A percentile compares a stretch with the other conserved stretches of the same genome.
Conservation (phyloP, 805 yeast genomes). For the Metahyphopichia silvanorum region DNA sequence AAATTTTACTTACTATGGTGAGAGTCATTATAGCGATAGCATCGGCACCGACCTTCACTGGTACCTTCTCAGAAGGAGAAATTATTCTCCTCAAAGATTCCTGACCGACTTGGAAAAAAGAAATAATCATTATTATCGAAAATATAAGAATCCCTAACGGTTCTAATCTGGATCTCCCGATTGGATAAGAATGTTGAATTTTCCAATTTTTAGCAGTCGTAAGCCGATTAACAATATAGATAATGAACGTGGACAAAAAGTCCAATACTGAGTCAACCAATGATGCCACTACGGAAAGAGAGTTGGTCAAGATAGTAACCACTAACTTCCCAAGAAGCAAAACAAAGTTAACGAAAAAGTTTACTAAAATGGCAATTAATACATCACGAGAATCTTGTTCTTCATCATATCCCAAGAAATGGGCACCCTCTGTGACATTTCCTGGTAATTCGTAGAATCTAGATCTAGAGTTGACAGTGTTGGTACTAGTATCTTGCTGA, state of each 20-base stretch:
- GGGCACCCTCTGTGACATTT: slow-evolving; percentile 59
- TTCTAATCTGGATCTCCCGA: slow-evolving; percentile 70
- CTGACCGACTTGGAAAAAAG: slow-evolving; percentile 69
- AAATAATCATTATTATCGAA: slow-evolving; percentile 65
- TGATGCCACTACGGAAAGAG: slow-evolving; percentile 76
- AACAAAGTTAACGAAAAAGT: slow-evolving; percentile 56
- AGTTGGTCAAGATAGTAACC: slow-evolving; percentile 61
- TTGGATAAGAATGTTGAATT: slow-evolving; percentile 51
- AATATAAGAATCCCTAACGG: slow-evolving; percentile 78
- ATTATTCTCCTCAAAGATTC: slow-evolving; percentile 52
- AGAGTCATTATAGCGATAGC: slow-evolving; percentile 57
- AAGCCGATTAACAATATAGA: slow-evolving; percentile 55
- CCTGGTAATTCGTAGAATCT: slow-evolving; percentile 53
- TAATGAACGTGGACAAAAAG: slow-evolving; percentile 70
- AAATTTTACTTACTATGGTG: slow-evolving; percentile 59
- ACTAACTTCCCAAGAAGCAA: slow-evolving; percentile 57
- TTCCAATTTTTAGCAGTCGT: slow-evolving; percentile 47
- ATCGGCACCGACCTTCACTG: slow-evolving; percentile 47
- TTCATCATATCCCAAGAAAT: slow-evolving; percentile 46
- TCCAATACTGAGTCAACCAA: slow-evolving; percentile 75
- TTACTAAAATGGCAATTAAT: slow-evolving; percentile 58
- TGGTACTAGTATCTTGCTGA: slow-evolving; percentile 3
- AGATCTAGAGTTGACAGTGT: slow-evolving; percentile 13
- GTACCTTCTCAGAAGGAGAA: slow-evolving; percentile 25
- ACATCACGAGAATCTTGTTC: slow-evolving; percentile 45